These are phyloP conservation scores for Eucalyptus cloeziana DNA, from an alignment of 345 rosid genomes.

Conservation along the genomic window DNA sequence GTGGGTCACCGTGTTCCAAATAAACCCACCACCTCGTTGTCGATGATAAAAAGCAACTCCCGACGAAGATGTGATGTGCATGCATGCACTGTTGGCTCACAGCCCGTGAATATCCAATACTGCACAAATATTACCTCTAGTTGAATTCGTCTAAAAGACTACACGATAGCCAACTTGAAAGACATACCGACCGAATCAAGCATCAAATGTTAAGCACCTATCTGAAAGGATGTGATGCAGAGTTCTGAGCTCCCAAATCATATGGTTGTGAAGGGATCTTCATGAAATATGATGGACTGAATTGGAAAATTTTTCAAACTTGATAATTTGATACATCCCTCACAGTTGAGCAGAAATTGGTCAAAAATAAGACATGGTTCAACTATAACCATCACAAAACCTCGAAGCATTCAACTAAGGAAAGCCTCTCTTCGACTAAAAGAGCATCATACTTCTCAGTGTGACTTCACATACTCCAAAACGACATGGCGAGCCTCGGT, in stretches of 20 bases:
- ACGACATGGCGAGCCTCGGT: slow-evolving; percentile 38
- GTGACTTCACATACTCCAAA: slow-evolving; percentile 35
- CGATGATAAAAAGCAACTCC: not conserved
- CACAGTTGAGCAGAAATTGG: not conserved
- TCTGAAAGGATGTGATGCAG: not conserved
- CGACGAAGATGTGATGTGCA: not conserved
- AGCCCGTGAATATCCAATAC: not conserved
- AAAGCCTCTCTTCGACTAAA: not conserved
- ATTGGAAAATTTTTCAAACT: not conserved
- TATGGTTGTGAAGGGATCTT: not conserved
- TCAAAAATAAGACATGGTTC: not conserved
- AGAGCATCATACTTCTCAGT: slow-evolving; percentile 1
- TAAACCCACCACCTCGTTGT: not conserved
- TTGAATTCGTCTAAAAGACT: not conserved
- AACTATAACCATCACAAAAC: not conserved
- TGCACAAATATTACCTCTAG: not conserved
- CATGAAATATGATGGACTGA: not conserved
- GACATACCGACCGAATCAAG: not conserved
- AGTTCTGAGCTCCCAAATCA: not conserved
- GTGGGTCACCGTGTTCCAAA: not conserved
- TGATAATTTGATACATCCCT: not conserved
- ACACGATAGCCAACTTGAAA: not conserved
- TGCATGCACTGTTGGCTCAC: not conserved
- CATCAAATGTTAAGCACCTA: not conserved
- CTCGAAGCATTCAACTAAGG: not conserved